phyloP scores from a whole-genome alignment of 495 filamentous ascomycete species.

The Xylaria cubensis region DNA sequence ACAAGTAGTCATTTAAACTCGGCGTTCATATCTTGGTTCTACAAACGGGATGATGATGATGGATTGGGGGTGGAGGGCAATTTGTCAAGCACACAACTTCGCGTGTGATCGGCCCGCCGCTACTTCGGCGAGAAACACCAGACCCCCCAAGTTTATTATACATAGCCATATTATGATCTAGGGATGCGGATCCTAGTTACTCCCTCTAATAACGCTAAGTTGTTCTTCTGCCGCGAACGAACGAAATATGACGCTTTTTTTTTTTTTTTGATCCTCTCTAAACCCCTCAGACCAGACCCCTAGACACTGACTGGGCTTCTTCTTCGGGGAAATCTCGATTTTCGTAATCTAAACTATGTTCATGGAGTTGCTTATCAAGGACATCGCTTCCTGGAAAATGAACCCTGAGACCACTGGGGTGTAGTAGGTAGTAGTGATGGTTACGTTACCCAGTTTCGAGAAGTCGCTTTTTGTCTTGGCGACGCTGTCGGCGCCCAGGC shows the following conservation, averaged over 20 bases:
- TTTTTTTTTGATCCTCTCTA: no score
- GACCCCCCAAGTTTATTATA: background rate
- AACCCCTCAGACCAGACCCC: no score
- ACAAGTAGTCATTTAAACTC: background rate
- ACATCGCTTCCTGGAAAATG: background rate
- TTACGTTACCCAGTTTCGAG: conserved; percentile 23
- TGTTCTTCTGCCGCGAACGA: background rate
- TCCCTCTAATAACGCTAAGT: background rate
- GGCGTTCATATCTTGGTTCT: background rate
- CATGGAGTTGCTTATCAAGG: background rate
- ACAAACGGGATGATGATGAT: background rate
- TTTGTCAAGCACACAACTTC: background rate
- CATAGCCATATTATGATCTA: background rate
- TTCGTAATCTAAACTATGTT: conserved; percentile 6
- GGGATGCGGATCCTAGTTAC: background rate
- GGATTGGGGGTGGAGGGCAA: background rate
- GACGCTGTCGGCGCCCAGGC: conserved; percentile 82
- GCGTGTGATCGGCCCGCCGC: background rate
- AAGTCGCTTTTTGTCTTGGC: conserved; percentile 34
- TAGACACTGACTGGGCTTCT: background rate
- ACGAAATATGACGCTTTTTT: background rate
- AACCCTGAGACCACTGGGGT: background rate
- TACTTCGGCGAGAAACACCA: background rate
- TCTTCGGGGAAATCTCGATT: conserved; percentile 3
- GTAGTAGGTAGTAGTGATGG: background rate